Evolutionary conservation across 345 rosid genomes (phyloP).

Genomic region (Litchi chinensis): DNA sequence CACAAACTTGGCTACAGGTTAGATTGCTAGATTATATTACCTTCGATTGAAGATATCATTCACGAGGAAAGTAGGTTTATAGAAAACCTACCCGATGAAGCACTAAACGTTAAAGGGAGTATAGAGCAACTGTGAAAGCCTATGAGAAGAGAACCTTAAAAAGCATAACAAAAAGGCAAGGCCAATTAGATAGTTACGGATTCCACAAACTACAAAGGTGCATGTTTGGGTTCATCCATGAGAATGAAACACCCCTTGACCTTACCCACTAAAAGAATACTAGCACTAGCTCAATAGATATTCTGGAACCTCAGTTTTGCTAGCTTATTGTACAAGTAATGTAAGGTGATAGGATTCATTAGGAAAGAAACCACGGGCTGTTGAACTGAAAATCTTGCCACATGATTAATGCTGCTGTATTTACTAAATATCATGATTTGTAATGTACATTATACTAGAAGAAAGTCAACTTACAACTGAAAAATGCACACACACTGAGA

Average conservation of each 20-base stretch:
- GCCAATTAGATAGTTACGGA: background rate
- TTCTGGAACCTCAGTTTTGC: background rate
- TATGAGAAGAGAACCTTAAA: background rate
- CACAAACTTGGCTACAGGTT: background rate
- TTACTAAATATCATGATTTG: conserved; percentile 5
- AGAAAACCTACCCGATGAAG: background rate
- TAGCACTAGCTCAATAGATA: background rate
- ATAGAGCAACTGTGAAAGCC: background rate
- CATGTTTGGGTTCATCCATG: background rate
- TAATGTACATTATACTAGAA: conserved; percentile 10
- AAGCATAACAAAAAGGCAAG: background rate
- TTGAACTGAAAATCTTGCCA: background rate
- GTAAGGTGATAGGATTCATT: background rate
- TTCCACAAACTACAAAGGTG: background rate
- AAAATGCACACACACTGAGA: background rate
- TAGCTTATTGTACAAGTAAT: background rate
- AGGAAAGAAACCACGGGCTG: background rate
- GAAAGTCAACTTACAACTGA: conserved; percentile 4
- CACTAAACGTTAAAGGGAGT: background rate
- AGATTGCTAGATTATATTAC: background rate
- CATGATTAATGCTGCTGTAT: background rate
- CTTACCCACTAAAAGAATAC: background rate
- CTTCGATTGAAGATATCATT: background rate
- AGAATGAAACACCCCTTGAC: background rate
- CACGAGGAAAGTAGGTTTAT: background rate